Conservation (phyloP, 2,329 filamentous ascomycete species). For the Tolypocladium album region DNA sequence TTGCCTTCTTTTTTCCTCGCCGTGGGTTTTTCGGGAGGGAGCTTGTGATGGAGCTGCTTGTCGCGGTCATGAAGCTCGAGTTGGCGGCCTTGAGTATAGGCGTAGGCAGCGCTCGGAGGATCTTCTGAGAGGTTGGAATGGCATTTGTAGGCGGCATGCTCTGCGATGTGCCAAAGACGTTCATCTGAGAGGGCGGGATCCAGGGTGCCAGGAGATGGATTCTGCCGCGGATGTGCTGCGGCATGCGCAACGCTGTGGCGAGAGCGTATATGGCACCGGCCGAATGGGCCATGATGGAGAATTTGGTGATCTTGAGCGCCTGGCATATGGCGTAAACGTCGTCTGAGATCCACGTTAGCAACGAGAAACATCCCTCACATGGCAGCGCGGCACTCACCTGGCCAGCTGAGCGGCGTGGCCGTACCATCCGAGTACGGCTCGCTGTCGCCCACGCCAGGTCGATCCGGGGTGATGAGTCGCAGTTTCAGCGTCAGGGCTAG, state of each 20-base stretch:
- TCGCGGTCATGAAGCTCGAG: slow-evolving; percentile 88
- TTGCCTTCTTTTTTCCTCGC: slow-evolving; percentile 48
- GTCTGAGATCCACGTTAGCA: slow-evolving; percentile 23
- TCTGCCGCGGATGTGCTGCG: slow-evolving; percentile 85
- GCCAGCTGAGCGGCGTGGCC: slow-evolving; percentile 85
- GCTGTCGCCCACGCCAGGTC: slow-evolving; percentile 88
- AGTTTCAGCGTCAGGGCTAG: slow-evolving; percentile 79
- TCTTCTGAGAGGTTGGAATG: slow-evolving; percentile 82
- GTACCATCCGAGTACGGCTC: slow-evolving; percentile 73
- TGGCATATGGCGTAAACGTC: slow-evolving; percentile 94
- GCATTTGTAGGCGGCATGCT: slow-evolving; percentile 71
- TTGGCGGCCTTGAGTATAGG: slow-evolving; percentile 90
- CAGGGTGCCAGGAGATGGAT: slow-evolving; percentile 92
- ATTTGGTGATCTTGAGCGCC: slow-evolving; percentile 82
- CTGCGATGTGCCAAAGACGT: slow-evolving; percentile 62
- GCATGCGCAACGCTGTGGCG: slow-evolving; percentile 89
- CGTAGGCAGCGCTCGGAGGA: slow-evolving; percentile 80
- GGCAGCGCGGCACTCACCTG: slow-evolving; percentile 48
- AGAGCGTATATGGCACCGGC: slow-evolving; percentile 97
- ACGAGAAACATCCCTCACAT: too few relatives aligned
- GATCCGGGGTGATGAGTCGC: slow-evolving; percentile 84
- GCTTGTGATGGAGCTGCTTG: slow-evolving; percentile 73
- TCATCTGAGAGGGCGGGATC: slow-evolving; percentile 94
- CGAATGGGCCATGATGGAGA: slow-evolving; percentile 91
- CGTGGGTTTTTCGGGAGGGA: slow-evolving; percentile 59